Evolutionary conservation across 495 filamentous ascomycete species (phyloP).

Genomic region (Tuber brumale): DNA sequence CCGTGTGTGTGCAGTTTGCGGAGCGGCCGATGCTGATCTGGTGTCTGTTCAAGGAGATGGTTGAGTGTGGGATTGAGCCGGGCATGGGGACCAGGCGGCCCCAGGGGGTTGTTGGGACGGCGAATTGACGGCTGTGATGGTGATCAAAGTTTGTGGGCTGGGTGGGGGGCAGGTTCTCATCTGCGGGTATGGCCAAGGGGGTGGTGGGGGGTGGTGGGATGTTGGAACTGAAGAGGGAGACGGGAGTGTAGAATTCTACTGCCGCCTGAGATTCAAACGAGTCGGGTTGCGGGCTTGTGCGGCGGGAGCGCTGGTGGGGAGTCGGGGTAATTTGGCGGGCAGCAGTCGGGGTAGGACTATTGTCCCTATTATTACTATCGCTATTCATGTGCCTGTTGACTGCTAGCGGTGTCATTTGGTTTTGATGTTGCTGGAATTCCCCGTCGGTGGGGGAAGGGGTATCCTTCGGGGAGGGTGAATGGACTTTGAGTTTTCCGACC

Average conservation of each 20-base stretch:
- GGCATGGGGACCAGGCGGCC: conserved; percentile 32
- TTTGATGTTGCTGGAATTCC: conserved; percentile 5
- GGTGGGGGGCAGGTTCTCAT: conserved; percentile 10
- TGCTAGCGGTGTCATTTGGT: conserved; percentile 1
- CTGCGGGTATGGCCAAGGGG: conserved; percentile 5
- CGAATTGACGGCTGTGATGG: conserved; percentile 7
- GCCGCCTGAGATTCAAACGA: background rate
- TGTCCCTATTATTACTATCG: background rate
- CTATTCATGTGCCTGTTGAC: background rate
- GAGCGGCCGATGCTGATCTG: conserved; percentile 29
- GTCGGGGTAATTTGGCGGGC: background rate
- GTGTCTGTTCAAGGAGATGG: conserved; percentile 23
- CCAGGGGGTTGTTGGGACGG: conserved; percentile 28
- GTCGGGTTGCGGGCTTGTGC: background rate
- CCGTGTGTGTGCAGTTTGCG: conserved; percentile 13
- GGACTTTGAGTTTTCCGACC: conserved; percentile 30
- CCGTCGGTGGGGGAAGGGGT: conserved; percentile 11
- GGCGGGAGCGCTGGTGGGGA: background rate
- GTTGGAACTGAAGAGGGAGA: conserved; percentile 4
- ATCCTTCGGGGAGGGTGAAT: conserved; percentile 18
- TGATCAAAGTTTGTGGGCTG: conserved; percentile 9
- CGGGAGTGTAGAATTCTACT: conserved; percentile 5
- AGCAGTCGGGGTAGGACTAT: background rate
- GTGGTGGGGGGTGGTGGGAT: conserved; percentile 16
- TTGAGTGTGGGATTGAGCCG: conserved; percentile 12